A percentile compares a stretch with the other conserved stretches of the same genome.
These are phyloP conservation scores for Panicum hallii DNA, from an alignment of 202 grass and related monocot species.

Conservation along the genomic window DNA sequence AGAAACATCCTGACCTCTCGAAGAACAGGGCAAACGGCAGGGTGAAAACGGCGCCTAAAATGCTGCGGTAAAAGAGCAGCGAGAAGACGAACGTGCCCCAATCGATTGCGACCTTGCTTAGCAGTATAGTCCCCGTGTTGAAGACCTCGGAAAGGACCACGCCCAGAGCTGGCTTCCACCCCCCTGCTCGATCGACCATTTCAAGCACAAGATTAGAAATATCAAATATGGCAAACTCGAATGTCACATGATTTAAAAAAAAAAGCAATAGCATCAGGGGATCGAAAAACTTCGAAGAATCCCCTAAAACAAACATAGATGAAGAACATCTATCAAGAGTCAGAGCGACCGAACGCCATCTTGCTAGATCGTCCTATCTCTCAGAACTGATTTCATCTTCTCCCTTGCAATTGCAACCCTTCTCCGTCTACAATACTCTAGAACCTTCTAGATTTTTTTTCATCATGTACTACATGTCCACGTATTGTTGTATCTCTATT, in stretches of 20 bases:
- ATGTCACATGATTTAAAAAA: neutral
- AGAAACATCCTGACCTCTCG: neutral
- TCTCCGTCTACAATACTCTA: neutral
- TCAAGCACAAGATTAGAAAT: neutral
- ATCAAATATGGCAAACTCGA: too few relatives aligned
- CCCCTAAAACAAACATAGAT: neutral
- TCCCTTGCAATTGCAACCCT: neutral
- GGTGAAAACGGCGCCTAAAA: neutral
- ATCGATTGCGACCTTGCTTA: neutral
- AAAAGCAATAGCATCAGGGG: neutral
- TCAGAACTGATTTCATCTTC: neutral
- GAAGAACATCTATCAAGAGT: neutral
- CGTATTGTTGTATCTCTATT: too few relatives aligned
- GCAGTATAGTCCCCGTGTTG: neutral
- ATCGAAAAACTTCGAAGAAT: neutral
- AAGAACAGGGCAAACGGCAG: neutral
- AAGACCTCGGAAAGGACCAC: neutral
- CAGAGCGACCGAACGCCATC: too few relatives aligned
- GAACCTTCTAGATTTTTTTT: neutral
- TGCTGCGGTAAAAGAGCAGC: neutral
- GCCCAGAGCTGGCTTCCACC: neutral
- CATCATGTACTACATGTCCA: neutral
- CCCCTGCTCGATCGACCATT: neutral
- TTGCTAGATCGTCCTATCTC: neutral
- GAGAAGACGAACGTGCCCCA: conserved; percentile 1